Percentiles rank a stretch among this genome's conserved stretches.
Evolutionary conservation across 2,329 filamentous ascomycete genomes (phyloP).

Genomic region (Rhynchosporium agropyri): DNA sequence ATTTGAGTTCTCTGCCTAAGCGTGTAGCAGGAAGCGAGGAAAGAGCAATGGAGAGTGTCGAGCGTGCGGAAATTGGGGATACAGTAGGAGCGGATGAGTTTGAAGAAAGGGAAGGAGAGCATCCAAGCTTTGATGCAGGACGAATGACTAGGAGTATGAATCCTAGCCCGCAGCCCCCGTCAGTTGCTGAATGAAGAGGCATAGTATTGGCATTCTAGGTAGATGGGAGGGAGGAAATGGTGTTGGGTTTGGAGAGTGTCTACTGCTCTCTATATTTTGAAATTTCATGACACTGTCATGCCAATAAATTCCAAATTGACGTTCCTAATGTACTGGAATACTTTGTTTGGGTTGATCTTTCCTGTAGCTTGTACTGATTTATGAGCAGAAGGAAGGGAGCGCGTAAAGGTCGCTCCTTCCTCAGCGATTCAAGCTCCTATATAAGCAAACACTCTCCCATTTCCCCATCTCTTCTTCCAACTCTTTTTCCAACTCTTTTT

Average conservation of each 20-base stretch:
- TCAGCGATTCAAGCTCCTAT: too few species aligned
- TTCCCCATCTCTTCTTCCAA: too few species aligned
- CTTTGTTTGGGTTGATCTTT: too few species aligned
- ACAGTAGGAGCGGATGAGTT: too few species aligned
- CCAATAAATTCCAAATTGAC: too few species aligned
- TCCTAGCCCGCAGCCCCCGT: neutral
- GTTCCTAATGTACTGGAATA: too few species aligned
- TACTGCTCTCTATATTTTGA: neutral
- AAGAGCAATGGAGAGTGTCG: neutral
- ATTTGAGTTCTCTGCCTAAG: neutral
- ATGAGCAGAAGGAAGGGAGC: too few species aligned
- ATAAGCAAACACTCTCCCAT: too few species aligned
- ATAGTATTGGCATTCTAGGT: neutral
- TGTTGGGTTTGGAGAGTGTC: neutral
- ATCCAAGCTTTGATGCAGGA: neutral
- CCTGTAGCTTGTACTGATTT: too few species aligned
- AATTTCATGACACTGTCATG: too few species aligned
- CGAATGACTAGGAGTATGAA: constrained; percentile 4
- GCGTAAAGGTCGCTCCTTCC: too few species aligned
- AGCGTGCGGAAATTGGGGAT: neutral
- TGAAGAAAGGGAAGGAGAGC: neutral
- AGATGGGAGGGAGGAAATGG: neutral
- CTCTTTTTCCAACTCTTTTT: too few species aligned
- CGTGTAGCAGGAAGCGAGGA: neutral
- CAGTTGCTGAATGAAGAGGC: neutral